These are phyloP conservation scores for Camelina hispida DNA, from an alignment of 345 rosid genomes.

Conservation along the genomic window DNA sequence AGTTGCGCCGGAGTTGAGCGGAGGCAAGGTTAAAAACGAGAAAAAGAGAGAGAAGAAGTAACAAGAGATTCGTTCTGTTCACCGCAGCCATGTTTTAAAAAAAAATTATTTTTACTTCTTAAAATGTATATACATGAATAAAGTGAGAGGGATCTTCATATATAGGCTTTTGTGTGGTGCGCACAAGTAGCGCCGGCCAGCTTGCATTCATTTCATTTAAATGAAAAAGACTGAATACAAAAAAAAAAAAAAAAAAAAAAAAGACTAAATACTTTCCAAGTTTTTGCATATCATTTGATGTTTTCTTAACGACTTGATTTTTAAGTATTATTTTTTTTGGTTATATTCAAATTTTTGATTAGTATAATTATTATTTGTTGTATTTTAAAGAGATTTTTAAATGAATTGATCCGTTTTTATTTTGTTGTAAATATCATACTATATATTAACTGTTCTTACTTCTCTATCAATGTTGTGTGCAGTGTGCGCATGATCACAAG, in stretches of 20 bases:
- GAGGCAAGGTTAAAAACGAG: constrained; percentile 31
- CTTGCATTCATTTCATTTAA: constrained; percentile 32
- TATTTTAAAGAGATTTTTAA: not conserved
- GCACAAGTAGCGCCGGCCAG: constrained; percentile 34
- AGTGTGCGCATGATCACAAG: constrained; percentile 18
- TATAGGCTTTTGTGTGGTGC: constrained; percentile 26
- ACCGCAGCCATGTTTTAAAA: constrained; percentile 5
- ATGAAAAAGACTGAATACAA: constrained; percentile 17
- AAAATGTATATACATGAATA: constrained; percentile 12
- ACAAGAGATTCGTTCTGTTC: constrained; percentile 24
- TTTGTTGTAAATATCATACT: not conserved
- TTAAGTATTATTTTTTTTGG: not conserved
- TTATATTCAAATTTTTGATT: not conserved
- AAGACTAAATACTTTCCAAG: constrained; percentile 14
- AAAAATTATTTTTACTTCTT: not conserved
- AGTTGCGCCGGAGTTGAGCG: constrained; percentile 67
- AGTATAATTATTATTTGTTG: not conserved
- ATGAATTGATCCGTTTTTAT: not conserved
- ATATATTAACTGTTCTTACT: not conserved
- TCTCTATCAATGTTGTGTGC: constrained; percentile 6
- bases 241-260: constrained; percentile 25
- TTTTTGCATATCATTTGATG: constrained; percentile 29
- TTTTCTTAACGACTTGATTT: not conserved
- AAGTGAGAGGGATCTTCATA: not conserved
- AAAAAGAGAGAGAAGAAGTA: constrained; percentile 32